phyloP scores from a whole-genome alignment of 306 rosid species.

The Delonix regia region DNA sequence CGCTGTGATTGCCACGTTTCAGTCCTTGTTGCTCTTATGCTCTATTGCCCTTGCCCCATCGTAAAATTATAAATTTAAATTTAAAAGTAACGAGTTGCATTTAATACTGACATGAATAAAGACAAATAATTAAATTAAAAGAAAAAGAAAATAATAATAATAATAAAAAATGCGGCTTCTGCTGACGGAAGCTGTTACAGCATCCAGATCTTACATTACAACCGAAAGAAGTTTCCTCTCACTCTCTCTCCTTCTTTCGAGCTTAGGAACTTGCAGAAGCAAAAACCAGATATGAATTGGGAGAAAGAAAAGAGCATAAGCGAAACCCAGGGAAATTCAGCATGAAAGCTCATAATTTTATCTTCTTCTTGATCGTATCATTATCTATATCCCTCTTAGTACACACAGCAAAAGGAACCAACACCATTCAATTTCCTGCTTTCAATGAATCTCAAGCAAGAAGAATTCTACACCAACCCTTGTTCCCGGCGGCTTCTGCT shows the following conservation, averaged over 20 bases:
- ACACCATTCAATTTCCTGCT: slow-evolving; percentile 2
- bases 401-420: slow-evolving; percentile 13
- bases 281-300: slow-evolving; percentile 51
- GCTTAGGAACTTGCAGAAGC: slow-evolving; percentile 30
- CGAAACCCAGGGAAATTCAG: slow-evolving; percentile 32
- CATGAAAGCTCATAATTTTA: slow-evolving; percentile 49
- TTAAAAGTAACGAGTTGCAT: not conserved
- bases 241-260: slow-evolving; percentile 19
- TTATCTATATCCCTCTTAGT: slow-evolving; percentile 8
- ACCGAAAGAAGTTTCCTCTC: slow-evolving; percentile 47
- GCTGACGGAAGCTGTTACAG: slow-evolving; percentile 44
- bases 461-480: slow-evolving; percentile 81
- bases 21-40: not conserved
- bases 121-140: not conserved
- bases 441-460: slow-evolving; percentile 33
- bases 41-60: not conserved
- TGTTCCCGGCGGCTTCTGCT: slow-evolving; percentile 56
- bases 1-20: slow-evolving; percentile 35
- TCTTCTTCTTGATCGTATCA: slow-evolving; percentile 40
- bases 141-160: too few relatives aligned
- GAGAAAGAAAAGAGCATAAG: slow-evolving; percentile 32
- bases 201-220: slow-evolving; percentile 55
- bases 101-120: not conserved
- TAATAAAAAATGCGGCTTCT: slow-evolving; percentile 39
- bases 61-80: not conserved